Percentiles rank a stretch among this genome's conserved stretches.
Conservation (phyloP, 2,329 filamentous ascomycete genomes). For the Colletotrichum sp. region DNA sequence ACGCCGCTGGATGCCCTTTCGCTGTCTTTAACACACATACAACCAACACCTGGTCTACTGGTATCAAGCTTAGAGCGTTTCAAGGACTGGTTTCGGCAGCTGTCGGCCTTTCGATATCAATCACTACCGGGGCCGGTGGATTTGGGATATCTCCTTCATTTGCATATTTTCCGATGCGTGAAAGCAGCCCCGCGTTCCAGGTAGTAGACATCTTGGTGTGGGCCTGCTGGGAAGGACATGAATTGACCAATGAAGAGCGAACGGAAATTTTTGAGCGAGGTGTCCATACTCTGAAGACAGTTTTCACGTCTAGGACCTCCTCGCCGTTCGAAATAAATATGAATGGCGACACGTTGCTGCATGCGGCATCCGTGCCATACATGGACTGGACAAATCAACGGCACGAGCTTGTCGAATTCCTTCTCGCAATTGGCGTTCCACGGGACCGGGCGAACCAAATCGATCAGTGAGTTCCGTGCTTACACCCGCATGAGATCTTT, state of each 20-base stretch:
- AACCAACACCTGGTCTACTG: neutral
- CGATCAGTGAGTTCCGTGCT: rapidly evolving
- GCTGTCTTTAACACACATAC: rapidly evolving
- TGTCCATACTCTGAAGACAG: neutral
- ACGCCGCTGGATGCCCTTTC: neutral
- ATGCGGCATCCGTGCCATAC: neutral
- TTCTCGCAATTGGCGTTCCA: neutral
- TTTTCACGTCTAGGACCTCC: neutral
- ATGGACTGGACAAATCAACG: neutral
- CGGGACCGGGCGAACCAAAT: neutral
- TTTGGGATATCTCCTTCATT: neutral
- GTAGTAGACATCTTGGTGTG: rapidly evolving
- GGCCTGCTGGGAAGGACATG: neutral
- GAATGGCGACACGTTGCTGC: neutral
- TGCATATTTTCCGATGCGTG: neutral
- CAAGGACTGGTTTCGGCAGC: neutral
- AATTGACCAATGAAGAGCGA: rapidly evolving
- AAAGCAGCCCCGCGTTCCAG: neutral
- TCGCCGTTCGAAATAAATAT: neutral
- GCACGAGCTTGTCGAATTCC: neutral
- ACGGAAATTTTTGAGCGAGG: neutral
- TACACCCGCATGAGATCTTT: rapidly evolving
- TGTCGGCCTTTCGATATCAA: neutral
- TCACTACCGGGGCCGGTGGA: neutral
- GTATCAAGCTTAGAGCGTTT: neutral